Base-by-base conservation (phyloP, 2,329 filamentous ascomycete genomes). In the Phialophora expanda region DNA sequence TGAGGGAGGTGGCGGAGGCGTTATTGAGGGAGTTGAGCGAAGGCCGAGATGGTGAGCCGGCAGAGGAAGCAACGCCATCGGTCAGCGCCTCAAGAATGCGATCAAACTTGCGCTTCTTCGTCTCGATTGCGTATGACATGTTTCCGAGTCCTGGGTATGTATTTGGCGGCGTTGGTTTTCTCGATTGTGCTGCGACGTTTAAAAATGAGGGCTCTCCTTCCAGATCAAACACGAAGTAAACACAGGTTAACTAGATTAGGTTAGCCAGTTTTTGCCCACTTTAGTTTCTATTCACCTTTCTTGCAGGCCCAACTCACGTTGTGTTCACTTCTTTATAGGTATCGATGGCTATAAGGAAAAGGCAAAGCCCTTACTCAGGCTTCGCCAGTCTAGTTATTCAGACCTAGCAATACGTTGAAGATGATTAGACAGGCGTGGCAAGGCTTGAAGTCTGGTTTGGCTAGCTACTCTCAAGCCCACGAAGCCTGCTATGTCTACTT, bases 41-140 rank as follows among this genome's bases (percentile, higher is more conserved):
- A 24, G 67, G 51, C 56, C 62, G 66, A 24, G 60, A 44, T 2
- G 68, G 62, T 26, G 58, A 61, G n/a, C 22, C 20, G 1, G 46
- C 22, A 28, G 46, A n/a, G n/a, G 58, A 24, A 38, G 17, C 32
- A 20, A 62, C 62, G 8, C 61, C 28, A 32, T 73, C 70, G 34
- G 61, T 70, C 2, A 82, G 73, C 1, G 80, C 81, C 55, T 81
- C 80, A 0, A 82, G 72, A 8, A 81, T 77, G 46, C 80, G 78
- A 61, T 82, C 79, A 41, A 81, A 82, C 63, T 82, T 81, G 65
- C 79, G 77, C 68, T 82, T 81, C 71, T 82, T 81, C 6, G 79
- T 78, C 62, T 80, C 78, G 34, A 82, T 70, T 6, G 79, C 76
- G 71, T 81, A 82, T 12, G 71, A 71, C 71, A 72, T 72, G 48